Base-by-base conservation (phyloP, 192 early-diverging fungal species). In the Pilobolus umbonatus region DNA sequence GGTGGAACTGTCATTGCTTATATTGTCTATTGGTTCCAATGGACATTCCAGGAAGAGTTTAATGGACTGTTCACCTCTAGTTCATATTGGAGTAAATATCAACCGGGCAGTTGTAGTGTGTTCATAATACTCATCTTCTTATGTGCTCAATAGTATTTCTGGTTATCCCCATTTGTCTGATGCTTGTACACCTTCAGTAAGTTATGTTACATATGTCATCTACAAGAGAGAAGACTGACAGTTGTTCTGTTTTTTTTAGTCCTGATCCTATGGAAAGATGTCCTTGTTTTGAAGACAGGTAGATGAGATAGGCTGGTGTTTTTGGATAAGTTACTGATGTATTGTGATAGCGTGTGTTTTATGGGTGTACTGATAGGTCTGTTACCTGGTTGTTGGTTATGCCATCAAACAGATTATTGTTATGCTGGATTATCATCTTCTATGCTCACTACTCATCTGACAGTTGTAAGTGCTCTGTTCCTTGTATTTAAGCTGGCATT, bases 221-320 rank as follows among this genome's bases (percentile, higher is more conserved):
- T n/a, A n/a, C n/a, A n/a, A n/a, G 9, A 31, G 12, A 28, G 5
- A 40, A 0, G 14, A 7, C 7, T 24, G 25, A 28, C 32, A 30
- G 42, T n/a, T n/a, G n/a, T n/a, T n/a, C n/a, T n/a, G n/a, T 29
- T 32, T 3, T 15, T 39, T 12, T 24, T 47, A 69, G 67, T 55
- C 87, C 87, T 15, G 79, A 89, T 60, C 84, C 85, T 2, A 72
- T 84, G n/a, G 85, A 82, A 29, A 67, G 79, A 38, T 89, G 87
- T 60, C 87, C 87, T 1, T 89, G 87, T 63, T 87, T 85, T 58
- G 85, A 89, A 51, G 87, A 89, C 55, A 77, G 75, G 72, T 69
- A 55, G 34, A 25, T 53, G n/a, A 59, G 1, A 43, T 7, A 22
- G 22, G 26, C 39, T 53, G 24, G 6, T 8, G 5, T 35, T 8